These are phyloP conservation scores for Amanita rubescens DNA, from an alignment of 768 basidiomycete species.

Conservation along the genomic window DNA sequence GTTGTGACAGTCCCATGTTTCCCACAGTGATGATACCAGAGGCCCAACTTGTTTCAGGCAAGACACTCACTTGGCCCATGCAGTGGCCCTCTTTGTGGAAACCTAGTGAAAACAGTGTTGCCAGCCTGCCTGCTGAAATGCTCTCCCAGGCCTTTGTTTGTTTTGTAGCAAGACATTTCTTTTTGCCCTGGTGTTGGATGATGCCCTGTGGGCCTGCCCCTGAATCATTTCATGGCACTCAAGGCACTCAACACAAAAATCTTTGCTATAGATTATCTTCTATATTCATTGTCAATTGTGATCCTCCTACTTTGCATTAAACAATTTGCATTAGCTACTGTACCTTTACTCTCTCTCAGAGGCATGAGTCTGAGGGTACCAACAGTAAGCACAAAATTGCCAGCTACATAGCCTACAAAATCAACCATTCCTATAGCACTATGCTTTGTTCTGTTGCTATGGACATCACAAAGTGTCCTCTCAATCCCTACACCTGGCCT, in stretches of 20 bases:
- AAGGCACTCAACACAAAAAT: constrained; percentile 1
- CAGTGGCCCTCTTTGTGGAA: no score
- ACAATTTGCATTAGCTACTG: no score
- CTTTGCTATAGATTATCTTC: not conserved
- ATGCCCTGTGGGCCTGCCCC: constrained; percentile 4
- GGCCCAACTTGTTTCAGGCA: no score
- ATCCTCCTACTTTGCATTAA: no score
- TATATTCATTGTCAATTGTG: not conserved
- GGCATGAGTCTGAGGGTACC: not conserved
- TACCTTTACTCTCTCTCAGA: not conserved
- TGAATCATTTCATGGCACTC: constrained; percentile 3
- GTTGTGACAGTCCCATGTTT: no score
- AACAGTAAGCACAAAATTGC: not conserved
- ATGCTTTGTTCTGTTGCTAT: not conserved
- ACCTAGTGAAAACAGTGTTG: no score
- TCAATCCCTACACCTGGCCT: not conserved
- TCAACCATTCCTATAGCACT: not conserved
- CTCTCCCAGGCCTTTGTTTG: not conserved
- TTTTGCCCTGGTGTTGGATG: constrained; percentile 5
- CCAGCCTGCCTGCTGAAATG: no score
- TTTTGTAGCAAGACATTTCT: not conserved
- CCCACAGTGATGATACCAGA: no score
- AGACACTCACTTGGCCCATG: no score
- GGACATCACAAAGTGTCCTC: not conserved
- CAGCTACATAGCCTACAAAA: not conserved